Evolutionary conservation across 768 basidiomycete genomes (phyloP).

Genomic region (Trametes maxima): DNA sequence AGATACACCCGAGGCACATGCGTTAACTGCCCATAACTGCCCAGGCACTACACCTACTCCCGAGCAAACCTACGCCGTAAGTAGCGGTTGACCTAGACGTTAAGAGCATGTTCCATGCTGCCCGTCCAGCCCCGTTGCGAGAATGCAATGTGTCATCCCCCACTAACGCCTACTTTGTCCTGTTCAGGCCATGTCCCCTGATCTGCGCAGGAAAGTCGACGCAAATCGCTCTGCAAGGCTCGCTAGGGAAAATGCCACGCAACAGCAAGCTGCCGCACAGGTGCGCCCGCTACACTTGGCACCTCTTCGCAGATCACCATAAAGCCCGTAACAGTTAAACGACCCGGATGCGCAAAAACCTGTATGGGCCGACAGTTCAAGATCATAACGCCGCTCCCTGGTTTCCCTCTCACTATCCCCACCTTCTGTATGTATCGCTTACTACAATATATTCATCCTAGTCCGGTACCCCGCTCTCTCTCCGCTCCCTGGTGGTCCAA

Average conservation of each 20-base stretch:
- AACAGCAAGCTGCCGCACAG: conserved; percentile 33
- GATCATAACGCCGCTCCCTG: conserved; percentile 5
- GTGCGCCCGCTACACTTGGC: conserved; percentile 20
- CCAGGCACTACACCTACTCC: conserved; percentile 36
- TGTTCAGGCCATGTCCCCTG: conserved; percentile 39
- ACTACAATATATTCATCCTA: conserved; percentile 6
- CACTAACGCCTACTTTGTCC: not conserved
- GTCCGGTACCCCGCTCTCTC: not conserved
- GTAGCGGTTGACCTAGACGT: conserved; percentile 1
- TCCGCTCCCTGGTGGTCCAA: not conserved
- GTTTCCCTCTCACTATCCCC: not conserved
- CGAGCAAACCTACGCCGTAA: conserved; percentile 39
- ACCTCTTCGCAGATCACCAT: not conserved
- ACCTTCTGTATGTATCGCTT: conserved; percentile 7
- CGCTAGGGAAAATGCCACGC: conserved; percentile 36
- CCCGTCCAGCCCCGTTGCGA: too few relatives aligned
- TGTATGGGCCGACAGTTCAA: conserved; percentile 36
- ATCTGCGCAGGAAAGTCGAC: conserved; percentile 40
- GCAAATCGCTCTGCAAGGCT: conserved; percentile 38
- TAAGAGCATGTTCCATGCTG: too few relatives aligned
- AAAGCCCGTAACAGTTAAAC: conserved; percentile 24
- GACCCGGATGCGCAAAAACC: conserved; percentile 42
- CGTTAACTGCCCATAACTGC: not conserved
- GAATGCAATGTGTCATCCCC: not conserved
- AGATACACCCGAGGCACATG: not conserved